Conservation (phyloP, 352 stramenopile genomes). For the Phytophthora idaei region DNA sequence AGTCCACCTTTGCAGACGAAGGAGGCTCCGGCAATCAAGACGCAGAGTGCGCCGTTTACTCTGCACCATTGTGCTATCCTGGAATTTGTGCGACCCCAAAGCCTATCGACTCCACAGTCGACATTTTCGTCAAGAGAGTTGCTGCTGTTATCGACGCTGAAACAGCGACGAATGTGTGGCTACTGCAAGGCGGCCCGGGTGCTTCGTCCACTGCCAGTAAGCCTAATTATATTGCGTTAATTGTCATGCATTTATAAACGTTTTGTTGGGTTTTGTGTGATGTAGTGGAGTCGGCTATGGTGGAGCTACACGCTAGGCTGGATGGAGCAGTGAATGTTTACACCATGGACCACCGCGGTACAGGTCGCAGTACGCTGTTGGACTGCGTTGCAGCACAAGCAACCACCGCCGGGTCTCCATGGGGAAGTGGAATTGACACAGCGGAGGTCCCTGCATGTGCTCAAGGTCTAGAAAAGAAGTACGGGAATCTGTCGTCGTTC, state of each 20-base stretch:
- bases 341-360: slow-evolving; percentile 63
- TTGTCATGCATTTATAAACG: neutral
- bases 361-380: slow-evolving; percentile 45
- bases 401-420: slow-evolving; percentile 41
- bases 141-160: slow-evolving; percentile 22
- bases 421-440: slow-evolving; percentile 25
- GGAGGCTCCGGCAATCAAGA: slow-evolving; percentile 9
- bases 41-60: slow-evolving; percentile 44
- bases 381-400: slow-evolving; percentile 49
- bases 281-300: slow-evolving; percentile 50
- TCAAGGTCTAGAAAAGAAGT: slow-evolving; percentile 44
- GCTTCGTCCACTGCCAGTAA: slow-evolving; percentile 44
- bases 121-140: slow-evolving; percentile 56
- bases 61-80: slow-evolving; percentile 40
- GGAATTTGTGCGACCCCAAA: slow-evolving; percentile 27
- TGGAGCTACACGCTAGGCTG: slow-evolving; percentile 31
- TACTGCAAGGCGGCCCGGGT: slow-evolving; percentile 50
- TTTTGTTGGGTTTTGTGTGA: neutral
- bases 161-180: slow-evolving; percentile 44
- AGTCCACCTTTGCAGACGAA: slow-evolving; percentile 36
- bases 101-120: slow-evolving; percentile 21
- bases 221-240: neutral
- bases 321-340: slow-evolving; percentile 53
- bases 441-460: slow-evolving; percentile 44
- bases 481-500: slow-evolving; percentile 50